Percentiles rank a stretch among this genome's conserved stretches.
These are phyloP conservation scores for Acorus gramineus DNA, from an alignment of 106 monocot genomes.

Conservation along the genomic window DNA sequence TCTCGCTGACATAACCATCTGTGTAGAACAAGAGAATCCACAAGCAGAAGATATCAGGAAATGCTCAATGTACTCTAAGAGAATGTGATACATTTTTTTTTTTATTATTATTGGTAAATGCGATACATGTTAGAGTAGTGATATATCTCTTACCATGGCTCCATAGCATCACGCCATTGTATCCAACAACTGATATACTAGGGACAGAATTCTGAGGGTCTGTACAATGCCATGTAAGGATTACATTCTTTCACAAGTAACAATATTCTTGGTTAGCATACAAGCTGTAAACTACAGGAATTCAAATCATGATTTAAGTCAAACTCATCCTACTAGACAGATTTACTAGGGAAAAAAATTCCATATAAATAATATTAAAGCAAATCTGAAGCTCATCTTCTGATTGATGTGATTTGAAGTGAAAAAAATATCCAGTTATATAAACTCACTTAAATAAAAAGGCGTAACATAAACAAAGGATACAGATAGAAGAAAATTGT, in stretches of 20 bases:
- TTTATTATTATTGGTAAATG: background rate
- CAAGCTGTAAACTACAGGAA: too few relatives aligned
- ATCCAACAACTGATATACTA: constrained; percentile 67
- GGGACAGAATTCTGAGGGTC: constrained; percentile 71
- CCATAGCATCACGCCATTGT: constrained; percentile 72
- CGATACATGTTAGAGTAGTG: constrained; percentile 2
- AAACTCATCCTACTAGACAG: too few relatives aligned
- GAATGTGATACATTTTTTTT: background rate
- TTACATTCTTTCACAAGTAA: too few relatives aligned
- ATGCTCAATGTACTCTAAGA: background rate
- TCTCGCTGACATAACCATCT: constrained; percentile 64
- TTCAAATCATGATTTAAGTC: too few relatives aligned
- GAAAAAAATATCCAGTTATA: too few relatives aligned
- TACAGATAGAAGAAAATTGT: constrained; percentile 86
- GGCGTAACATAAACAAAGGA: constrained; percentile 20
- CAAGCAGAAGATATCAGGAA: background rate
- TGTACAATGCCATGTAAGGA: constrained; percentile 41
- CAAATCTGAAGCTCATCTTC: too few relatives aligned
- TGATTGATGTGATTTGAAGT: too few relatives aligned
- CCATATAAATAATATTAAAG: too few relatives aligned
- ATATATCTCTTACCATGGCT: constrained; percentile 48
- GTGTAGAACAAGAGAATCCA: constrained; percentile 6
- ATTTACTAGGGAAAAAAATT: too few relatives aligned
- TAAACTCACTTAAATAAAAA: background rate
- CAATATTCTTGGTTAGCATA: too few relatives aligned